Percentiles rank a stretch among this genome's conserved stretches.
These are phyloP conservation scores for Flammula alnicola DNA, from an alignment of 1,284 basidiomycete genomes.

Conservation along the genomic window DNA sequence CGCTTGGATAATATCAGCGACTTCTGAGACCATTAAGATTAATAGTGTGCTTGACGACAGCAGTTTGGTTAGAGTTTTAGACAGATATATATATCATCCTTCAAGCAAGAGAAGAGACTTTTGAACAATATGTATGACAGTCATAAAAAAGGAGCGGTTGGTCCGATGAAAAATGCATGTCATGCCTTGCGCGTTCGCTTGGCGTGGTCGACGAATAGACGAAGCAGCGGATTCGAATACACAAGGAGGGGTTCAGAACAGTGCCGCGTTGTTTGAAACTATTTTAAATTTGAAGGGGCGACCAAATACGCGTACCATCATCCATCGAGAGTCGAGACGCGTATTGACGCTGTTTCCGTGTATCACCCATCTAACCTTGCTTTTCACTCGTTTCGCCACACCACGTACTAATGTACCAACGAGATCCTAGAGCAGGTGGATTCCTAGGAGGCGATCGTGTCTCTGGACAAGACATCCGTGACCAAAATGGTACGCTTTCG, in stretches of 20 bases:
- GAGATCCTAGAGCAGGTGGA: conserved; percentile 84
- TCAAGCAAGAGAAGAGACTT: too few species aligned
- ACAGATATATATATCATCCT: too few species aligned
- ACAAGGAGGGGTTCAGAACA: too few species aligned
- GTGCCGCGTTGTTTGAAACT: conserved; percentile 25
- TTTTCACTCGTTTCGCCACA: conserved; percentile 10
- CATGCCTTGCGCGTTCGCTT: too few species aligned
- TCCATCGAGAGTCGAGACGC: conserved; percentile 20
- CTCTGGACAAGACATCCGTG: conserved; percentile 93
- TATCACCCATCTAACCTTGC: conserved; percentile 10
- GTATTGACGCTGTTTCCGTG: conserved; percentile 11
- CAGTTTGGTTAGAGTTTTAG: too few species aligned
- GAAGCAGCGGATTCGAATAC: too few species aligned
- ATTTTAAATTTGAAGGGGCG: conserved; percentile 25
- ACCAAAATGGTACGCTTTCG: conserved; percentile 83
- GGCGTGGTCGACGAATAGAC: too few species aligned
- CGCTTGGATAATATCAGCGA: conserved; percentile 9
- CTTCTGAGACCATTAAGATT: too few species aligned
- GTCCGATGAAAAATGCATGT: too few species aligned
- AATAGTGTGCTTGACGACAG: too few species aligned
- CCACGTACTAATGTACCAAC: conserved; percentile 69
- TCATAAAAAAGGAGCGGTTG: too few species aligned
- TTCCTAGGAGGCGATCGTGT: conserved; percentile 95
- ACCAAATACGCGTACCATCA: conserved; percentile 27
- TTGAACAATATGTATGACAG: too few species aligned